Conservation (phyloP, 805 yeast genomes). For the Candida railenensis region DNA sequence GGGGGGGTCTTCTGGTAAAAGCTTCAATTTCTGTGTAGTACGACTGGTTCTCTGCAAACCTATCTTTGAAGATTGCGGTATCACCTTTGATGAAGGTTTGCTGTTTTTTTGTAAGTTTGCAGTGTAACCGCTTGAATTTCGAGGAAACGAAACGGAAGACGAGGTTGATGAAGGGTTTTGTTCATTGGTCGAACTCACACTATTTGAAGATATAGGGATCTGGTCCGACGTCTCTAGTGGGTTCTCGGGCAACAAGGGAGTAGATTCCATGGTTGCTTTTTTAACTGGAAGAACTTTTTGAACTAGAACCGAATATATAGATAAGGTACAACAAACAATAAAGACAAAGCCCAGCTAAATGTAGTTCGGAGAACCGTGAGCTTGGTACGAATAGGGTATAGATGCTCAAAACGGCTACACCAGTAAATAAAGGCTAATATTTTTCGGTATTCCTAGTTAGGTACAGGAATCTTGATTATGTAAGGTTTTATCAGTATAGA, state of each 20-base stretch:
- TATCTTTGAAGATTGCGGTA: slow-evolving; percentile 44
- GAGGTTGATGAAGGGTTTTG: slow-evolving; percentile 8
- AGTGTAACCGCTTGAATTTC: slow-evolving; percentile 1
- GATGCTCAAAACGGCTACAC: no score
- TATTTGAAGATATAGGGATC: neutral
- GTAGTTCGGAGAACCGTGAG: no score
- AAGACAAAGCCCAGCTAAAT: no score
- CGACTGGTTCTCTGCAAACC: slow-evolving; percentile 76
- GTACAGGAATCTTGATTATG: no score
- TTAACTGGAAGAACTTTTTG: no score
- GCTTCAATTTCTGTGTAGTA: slow-evolving; percentile 69
- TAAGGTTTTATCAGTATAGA: no score
- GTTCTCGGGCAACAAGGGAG: slow-evolving; percentile 5
- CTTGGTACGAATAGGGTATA: no score
- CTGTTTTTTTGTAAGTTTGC: slow-evolving; percentile 15
- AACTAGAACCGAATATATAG: no score
- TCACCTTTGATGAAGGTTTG: slow-evolving; percentile 21
- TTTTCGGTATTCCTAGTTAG: no score
- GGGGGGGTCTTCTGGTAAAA: slow-evolving; percentile 52
- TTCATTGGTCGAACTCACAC: neutral
- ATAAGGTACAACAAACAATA: no score
- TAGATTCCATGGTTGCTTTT: slow-evolving; percentile 3
- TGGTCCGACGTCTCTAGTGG: neutral
- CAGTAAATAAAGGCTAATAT: no score
- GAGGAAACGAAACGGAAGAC: neutral